Conservation (phyloP, 2,329 filamentous ascomycete species). For the Fusarium penzigii region DNA sequence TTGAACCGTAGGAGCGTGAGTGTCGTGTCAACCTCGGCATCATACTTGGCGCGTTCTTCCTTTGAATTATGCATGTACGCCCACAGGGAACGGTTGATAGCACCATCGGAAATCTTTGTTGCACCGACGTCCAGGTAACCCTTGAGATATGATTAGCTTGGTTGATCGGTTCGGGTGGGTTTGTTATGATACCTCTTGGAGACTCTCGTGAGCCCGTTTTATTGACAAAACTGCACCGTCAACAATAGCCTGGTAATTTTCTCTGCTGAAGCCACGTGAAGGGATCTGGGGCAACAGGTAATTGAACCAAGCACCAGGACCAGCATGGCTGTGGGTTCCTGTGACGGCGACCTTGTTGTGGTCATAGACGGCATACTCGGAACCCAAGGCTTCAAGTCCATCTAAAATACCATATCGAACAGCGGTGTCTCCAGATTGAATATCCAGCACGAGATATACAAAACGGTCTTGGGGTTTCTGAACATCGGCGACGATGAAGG, state of each 20-base stretch:
- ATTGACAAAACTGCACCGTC: constrained; percentile 83
- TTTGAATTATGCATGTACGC: constrained; percentile 67
- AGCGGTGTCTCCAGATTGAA: constrained; percentile 85
- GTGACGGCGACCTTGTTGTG: constrained; percentile 81
- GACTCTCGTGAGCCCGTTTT: constrained; percentile 66
- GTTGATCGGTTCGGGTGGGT: not conserved
- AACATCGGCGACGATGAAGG: constrained; percentile 80
- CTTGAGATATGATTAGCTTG: constrained; percentile 25
- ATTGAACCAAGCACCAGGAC: constrained; percentile 91
- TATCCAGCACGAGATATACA: constrained; percentile 85
- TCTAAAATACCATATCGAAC: constrained; percentile 85
- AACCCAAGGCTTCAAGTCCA: constrained; percentile 67
- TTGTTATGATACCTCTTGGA: constrained; percentile 8
- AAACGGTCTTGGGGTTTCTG: constrained; percentile 69
- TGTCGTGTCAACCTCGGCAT: constrained; percentile 46
- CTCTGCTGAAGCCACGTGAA: constrained; percentile 79
- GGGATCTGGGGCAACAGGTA: constrained; percentile 92
- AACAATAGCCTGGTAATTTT: constrained; percentile 88
- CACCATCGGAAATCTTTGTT: constrained; percentile 71
- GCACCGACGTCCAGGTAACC: constrained; percentile 72
- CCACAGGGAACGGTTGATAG: constrained; percentile 86
- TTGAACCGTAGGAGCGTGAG: constrained; percentile 80
- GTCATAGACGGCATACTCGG: constrained; percentile 76
- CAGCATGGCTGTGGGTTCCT: constrained; percentile 90
- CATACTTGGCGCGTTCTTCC: not conserved